These are phyloP conservation scores for Verticillium nonalfalfae DNA, from an alignment of 2,329 filamentous ascomycete genomes.

Conservation along the genomic window DNA sequence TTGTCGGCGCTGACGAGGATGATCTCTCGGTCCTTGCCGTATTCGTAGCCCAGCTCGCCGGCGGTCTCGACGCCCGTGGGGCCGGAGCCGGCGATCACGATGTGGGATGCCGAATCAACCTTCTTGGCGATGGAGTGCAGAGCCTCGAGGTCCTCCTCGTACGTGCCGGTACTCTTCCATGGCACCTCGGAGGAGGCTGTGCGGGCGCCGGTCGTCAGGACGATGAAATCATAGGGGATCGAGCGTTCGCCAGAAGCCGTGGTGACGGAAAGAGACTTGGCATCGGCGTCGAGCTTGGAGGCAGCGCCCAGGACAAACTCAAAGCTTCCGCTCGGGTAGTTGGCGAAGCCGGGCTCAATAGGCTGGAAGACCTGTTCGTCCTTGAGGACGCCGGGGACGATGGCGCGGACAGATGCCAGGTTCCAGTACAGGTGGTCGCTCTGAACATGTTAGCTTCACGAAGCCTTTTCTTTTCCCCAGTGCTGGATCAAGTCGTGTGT, in stretches of 20 bases:
- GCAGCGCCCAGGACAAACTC: constrained; percentile 47
- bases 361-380: constrained; percentile 44
- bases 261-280: constrained; percentile 34
- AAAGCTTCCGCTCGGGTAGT: constrained; percentile 41
- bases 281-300: constrained; percentile 28
- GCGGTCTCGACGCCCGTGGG: constrained; percentile 49
- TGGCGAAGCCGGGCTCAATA: constrained; percentile 40
- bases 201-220: constrained; percentile 50
- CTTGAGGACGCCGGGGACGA: constrained; percentile 41
- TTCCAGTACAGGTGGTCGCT: constrained; percentile 56
- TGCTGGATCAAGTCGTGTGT: constrained; percentile 8
- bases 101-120: constrained; percentile 38
- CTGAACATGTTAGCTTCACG: constrained; percentile 19
- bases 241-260: constrained; percentile 18
- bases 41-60: constrained; percentile 48
- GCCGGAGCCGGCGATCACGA: constrained; percentile 52
- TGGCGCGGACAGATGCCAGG: constrained; percentile 47
- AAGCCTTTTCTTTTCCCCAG: not conserved
- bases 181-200: constrained; percentile 32
- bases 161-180: constrained; percentile 44
- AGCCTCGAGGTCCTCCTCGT: constrained; percentile 34
- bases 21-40: constrained; percentile 38
- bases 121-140: constrained; percentile 33
- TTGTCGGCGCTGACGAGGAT: constrained; percentile 36
- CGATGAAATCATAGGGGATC: constrained; percentile 46